phyloP scores from a whole-genome alignment of 805 yeast genomes.

The Teunomyces kruisii region DNA sequence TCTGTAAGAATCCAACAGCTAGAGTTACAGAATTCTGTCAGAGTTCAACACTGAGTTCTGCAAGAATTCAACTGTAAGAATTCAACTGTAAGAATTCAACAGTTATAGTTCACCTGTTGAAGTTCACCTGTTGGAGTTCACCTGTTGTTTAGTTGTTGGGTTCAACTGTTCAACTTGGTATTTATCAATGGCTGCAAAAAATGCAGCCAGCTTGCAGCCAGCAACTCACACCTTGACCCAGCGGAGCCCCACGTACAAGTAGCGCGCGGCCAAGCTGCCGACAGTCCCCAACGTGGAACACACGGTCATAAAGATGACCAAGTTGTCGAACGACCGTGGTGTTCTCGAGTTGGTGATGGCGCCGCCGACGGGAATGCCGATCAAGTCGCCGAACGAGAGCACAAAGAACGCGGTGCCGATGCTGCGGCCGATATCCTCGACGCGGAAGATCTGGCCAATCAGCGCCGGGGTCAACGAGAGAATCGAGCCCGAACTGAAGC shows the following conservation, averaged over 20 bases:
- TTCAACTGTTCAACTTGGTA: too few species aligned
- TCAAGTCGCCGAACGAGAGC: conserved; percentile 22
- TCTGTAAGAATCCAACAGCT: too few species aligned
- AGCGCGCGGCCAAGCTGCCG: conserved; percentile 20
- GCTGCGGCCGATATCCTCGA: conserved; percentile 24
- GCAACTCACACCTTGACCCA: too few species aligned
- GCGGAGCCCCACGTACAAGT: conserved; percentile 19
- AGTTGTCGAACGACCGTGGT: conserved; percentile 17
- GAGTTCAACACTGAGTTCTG: too few species aligned
- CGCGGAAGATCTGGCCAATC: conserved; percentile 25
- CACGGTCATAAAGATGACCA: conserved; percentile 23
- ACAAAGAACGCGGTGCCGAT: conserved; percentile 21
- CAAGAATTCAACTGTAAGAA: too few species aligned
- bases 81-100: too few species aligned
- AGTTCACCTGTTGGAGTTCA: too few species aligned
- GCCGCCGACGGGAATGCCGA: conserved; percentile 31
- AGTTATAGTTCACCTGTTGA: too few species aligned
- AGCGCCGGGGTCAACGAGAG: conserved; percentile 24
- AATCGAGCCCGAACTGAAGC: conserved; percentile 29
- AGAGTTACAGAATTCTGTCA: too few species aligned
- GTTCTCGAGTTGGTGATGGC: conserved; percentile 20
- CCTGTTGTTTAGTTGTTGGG: too few species aligned
- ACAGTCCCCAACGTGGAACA: conserved; percentile 20
- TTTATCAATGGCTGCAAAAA: too few species aligned
- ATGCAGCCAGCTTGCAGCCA: too few species aligned